These are phyloP conservation scores for Aspergillus novofumigatus DNA, from an alignment of 2,329 filamentous ascomycete genomes.

Conservation along the genomic window DNA sequence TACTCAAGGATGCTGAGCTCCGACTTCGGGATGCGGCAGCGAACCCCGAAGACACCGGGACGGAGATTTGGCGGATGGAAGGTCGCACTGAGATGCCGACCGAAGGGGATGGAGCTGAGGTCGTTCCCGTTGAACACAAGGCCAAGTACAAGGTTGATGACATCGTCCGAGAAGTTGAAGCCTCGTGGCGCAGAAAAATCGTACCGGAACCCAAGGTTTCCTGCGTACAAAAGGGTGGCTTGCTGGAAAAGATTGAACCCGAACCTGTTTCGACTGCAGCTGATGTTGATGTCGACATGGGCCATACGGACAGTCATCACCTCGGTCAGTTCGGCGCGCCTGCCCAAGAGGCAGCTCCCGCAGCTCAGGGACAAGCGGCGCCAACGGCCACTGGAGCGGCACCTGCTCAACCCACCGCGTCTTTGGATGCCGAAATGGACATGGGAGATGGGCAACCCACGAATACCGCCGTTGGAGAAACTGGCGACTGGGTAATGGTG, in stretches of 20 bases:
- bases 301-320: slow-evolving; percentile 25
- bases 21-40: slow-evolving; percentile 65
- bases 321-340: slow-evolving; percentile 32
- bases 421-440: slow-evolving; percentile 43
- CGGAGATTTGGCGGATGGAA: slow-evolving; percentile 63
- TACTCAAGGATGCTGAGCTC: slow-evolving; percentile 70
- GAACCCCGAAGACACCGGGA: slow-evolving; percentile 49
- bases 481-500: slow-evolving; percentile 72
- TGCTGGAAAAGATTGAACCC: slow-evolving; percentile 52
- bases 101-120: slow-evolving; percentile 34
- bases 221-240: slow-evolving; percentile 74
- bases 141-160: slow-evolving; percentile 56
- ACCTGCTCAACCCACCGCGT: background rate
- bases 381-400: slow-evolving; percentile 8
- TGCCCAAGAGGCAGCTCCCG: slow-evolving; percentile 21
- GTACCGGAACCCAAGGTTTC: slow-evolving; percentile 61
- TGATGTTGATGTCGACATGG: slow-evolving; percentile 34
- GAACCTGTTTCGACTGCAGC: slow-evolving; percentile 22
- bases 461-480: slow-evolving; percentile 43
- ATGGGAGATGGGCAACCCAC: slow-evolving; percentile 48
- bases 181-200: slow-evolving; percentile 63
- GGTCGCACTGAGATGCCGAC: slow-evolving; percentile 38
- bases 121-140: slow-evolving; percentile 39
- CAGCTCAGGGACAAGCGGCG: slow-evolving; percentile 41
- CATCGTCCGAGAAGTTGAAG: slow-evolving; percentile 71